A percentile compares a stretch with the other conserved stretches of the same genome.
Conservation (phyloP, 331 rosid species). For the Pyracantha coccinea region DNA sequence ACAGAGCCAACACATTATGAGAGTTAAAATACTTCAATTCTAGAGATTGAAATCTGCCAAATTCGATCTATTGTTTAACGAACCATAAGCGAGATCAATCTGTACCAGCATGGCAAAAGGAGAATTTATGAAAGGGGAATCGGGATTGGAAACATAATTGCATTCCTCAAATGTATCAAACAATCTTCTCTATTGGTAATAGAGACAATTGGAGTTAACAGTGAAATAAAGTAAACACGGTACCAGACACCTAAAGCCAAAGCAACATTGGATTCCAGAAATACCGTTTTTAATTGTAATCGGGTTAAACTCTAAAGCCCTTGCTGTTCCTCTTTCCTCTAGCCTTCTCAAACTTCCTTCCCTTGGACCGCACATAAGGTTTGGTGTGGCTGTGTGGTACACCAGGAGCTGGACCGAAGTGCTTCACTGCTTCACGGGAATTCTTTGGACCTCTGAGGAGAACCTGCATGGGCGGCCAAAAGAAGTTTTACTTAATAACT, state of each 20-base stretch:
- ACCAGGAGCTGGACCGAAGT: conserved; percentile 88
- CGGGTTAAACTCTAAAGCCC: conserved; percentile 56
- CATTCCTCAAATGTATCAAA: background rate
- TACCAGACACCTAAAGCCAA: background rate
- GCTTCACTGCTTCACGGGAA: conserved; percentile 78
- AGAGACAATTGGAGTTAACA: background rate
- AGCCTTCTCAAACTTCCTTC: conserved; percentile 81
- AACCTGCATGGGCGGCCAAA: conserved; percentile 25
- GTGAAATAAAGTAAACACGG: background rate
- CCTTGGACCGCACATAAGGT: conserved; percentile 69
- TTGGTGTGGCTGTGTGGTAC: conserved; percentile 88
- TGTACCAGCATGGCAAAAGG: background rate
- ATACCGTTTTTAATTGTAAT: background rate
- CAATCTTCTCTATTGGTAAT: background rate
- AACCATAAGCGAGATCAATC: background rate
- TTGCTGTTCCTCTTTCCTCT: conserved; percentile 79
- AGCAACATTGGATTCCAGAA: conserved; percentile 18
- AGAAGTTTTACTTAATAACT: background rate
- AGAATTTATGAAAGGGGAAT: background rate
- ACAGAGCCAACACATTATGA: too few species aligned
- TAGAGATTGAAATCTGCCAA: too few species aligned
- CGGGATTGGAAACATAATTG: background rate
- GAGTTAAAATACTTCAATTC: too few species aligned
- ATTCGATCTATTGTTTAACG: too few species aligned
- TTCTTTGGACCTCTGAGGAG: conserved; percentile 88